Conservation (phyloP, 2,329 filamentous ascomycete genomes). For the Phoma sp. region DNA sequence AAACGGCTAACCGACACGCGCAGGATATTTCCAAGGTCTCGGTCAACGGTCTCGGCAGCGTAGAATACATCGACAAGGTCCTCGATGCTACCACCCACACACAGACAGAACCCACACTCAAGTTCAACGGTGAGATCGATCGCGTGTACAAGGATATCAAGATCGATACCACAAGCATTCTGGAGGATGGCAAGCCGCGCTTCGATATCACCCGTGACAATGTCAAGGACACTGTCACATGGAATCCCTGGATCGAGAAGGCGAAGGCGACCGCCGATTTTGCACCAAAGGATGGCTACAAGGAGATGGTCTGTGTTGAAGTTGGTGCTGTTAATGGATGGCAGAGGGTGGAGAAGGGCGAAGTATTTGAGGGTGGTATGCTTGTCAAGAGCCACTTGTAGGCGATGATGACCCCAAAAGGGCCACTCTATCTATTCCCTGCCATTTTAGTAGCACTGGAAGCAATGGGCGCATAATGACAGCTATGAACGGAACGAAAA, state of each 20-base stretch:
- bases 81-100: constrained; percentile 68
- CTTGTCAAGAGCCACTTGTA: constrained; percentile 57
- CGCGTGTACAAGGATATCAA: constrained; percentile 78
- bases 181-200: constrained; percentile 67
- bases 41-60: constrained; percentile 77
- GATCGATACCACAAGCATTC: constrained; percentile 69
- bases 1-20: neutral
- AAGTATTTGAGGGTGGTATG: constrained; percentile 71
- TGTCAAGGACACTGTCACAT: constrained; percentile 87
- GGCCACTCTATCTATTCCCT: neutral
- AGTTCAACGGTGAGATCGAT: constrained; percentile 82
- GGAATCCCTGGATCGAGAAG: constrained; percentile 96
- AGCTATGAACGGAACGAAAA: neutral
- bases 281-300: constrained; percentile 85
- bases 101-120: constrained; percentile 69
- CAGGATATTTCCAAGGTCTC: constrained; percentile 80
- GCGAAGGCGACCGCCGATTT: constrained; percentile 85
- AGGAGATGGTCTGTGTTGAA: constrained; percentile 94
- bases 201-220: constrained; percentile 84
- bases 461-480: constrained; percentile 10
- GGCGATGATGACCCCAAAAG: neutral
- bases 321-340: constrained; percentile 83
- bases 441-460: neutral
- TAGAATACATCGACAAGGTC: constrained; percentile 85
- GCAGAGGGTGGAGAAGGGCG: constrained; percentile 83